A percentile compares a stretch with the other conserved stretches of the same genome.
These are phyloP conservation scores for Pichia sp. DNA, from an alignment of 1,139 yeast species.

Conservation along the genomic window DNA sequence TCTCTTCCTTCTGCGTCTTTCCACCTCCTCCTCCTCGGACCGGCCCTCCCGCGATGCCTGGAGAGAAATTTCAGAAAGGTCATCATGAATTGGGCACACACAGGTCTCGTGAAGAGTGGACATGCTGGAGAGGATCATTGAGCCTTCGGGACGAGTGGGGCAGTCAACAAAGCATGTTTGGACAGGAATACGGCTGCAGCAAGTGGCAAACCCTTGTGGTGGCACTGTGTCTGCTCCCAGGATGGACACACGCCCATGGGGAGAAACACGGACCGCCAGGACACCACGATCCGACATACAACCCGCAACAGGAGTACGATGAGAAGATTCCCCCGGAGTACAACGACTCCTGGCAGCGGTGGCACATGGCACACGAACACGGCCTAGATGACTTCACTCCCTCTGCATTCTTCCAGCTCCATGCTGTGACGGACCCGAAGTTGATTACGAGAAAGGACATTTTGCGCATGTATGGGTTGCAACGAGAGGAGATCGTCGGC, in stretches of 20 bases:
- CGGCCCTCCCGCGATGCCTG: background rate
- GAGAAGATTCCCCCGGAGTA: slow-evolving; percentile 28
- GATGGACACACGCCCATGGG: background rate
- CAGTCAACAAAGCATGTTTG: background rate
- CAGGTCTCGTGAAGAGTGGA: background rate
- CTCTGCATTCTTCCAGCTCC: slow-evolving; percentile 70
- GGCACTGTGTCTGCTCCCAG: background rate
- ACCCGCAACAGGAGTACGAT: slow-evolving; percentile 19
- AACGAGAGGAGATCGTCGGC: slow-evolving; percentile 70
- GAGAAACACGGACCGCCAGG: background rate
- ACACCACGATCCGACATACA: slow-evolving; percentile 4
- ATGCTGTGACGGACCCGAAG: slow-evolving; percentile 56
- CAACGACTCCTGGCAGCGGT: slow-evolving; percentile 56
- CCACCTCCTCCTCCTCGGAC: background rate
- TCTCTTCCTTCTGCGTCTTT: too few relatives aligned
- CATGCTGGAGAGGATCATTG: background rate
- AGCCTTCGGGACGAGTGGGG: background rate
- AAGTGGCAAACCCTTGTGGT: background rate
- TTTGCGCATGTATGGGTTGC: slow-evolving; percentile 73
- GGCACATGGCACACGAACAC: slow-evolving; percentile 93
- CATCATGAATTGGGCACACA: background rate
- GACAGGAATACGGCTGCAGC: background rate
- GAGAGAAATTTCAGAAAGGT: background rate
- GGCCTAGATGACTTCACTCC: slow-evolving; percentile 70
- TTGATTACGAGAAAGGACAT: slow-evolving; percentile 62